These are phyloP conservation scores for Tetradesmus obliquus DNA, from an alignment of 139 green algal species.

Conservation along the genomic window DNA sequence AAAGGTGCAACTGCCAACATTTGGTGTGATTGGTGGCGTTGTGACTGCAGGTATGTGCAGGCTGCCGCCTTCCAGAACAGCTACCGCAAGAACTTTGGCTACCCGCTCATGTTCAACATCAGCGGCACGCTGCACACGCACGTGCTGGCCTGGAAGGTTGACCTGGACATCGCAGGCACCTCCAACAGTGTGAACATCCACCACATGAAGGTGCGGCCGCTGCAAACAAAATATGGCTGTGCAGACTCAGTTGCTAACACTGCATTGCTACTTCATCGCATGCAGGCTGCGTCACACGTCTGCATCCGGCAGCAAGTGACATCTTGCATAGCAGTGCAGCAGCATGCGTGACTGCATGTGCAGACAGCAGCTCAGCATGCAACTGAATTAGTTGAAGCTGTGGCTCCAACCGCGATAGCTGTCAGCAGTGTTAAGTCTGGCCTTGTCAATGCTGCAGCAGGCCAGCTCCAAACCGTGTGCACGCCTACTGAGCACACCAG, in stretches of 20 bases:
- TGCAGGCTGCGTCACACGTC: not conserved
- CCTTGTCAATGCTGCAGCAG: too few relatives aligned
- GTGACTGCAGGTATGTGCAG: conserved; percentile 46
- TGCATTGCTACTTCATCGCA: not conserved
- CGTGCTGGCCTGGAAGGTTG: conserved; percentile 43
- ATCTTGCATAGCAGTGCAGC: too few relatives aligned
- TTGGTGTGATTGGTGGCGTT: too few relatives aligned
- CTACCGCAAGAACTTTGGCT: conserved; percentile 43
- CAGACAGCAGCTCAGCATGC: too few relatives aligned
- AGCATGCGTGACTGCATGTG: too few relatives aligned
- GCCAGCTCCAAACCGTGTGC: too few relatives aligned
- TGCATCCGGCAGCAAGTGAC: not conserved
- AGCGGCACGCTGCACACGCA: conserved; percentile 46
- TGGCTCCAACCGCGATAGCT: too few relatives aligned
- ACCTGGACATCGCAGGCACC: conserved; percentile 43
- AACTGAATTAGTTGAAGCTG: too few relatives aligned
- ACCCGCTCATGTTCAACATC: conserved; percentile 35
- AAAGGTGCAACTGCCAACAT: too few relatives aligned
- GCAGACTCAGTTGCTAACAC: not conserved
- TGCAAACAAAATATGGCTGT: not conserved
- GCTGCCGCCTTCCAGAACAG: not conserved
- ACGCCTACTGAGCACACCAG: too few relatives aligned
- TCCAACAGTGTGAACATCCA: conserved; percentile 47
- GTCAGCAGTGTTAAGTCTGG: too few relatives aligned
- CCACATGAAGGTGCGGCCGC: conserved; percentile 14